Evolutionary conservation across 495 filamentous ascomycete species (phyloP), one percentile per base, ranked within the genome.

Genomic region (Aspergillus baeticus): DNA sequence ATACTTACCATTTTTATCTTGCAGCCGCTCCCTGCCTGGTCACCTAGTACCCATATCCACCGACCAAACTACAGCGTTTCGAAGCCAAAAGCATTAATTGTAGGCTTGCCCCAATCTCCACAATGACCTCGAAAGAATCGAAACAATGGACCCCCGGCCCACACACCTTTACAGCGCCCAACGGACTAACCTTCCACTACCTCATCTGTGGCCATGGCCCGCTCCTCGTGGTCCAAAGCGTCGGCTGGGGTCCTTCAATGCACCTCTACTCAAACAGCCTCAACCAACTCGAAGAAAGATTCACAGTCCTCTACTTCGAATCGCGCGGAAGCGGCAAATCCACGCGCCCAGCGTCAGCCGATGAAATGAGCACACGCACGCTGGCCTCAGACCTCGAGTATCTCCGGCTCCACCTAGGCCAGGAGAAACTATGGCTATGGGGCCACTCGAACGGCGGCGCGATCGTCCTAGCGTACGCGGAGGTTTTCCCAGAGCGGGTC

Each of bases 361-460:
- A 36, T 18, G 26, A 42, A 21, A 64, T 64, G 61, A 54, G 48
- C 56, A 57, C 23, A 0, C 55, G 50, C 8, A 51, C 61, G 38
- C 49, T 66, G n/a, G 39, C 36, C 7, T 44, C 53, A 6, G 61
- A 64, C 38, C 39, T 64, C 0, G 63, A 66, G 14, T 58, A 66
- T 17, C 52, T 66, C 0, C 61, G 63, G 17, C 15, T 23, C 10
- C 52, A 63, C 29, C 54, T 66, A 3, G 23, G 34, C 5, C 42
- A 59, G 5, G 51, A 54, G 6, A 39, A 34, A 6, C 51, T 61
- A 4, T 47, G 46, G 20, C 7, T 66, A 10, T 10, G 63, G 3
- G 63, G 63, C 20, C 63, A 66, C 26, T 63, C 61, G 8, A 66
- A 66, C 47, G 63, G 63, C 26, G 63, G 63, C 1, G 63, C 63